Evolutionary conservation across 306 rosid genomes (phyloP), one percentile per base, ranked within the genome.

Genomic region (Abrus precatorius): DNA sequence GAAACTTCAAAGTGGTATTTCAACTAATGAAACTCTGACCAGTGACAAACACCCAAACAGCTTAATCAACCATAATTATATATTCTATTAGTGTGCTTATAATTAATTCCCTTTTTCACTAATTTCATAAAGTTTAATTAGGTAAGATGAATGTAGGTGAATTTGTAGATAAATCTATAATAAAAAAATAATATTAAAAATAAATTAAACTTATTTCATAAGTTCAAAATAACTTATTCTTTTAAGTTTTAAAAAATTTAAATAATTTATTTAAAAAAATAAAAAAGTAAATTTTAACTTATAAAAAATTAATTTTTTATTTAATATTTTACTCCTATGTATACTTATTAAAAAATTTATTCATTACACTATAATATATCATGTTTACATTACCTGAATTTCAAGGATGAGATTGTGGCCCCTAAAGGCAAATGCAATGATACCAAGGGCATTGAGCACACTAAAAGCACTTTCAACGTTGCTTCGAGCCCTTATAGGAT

Each of bases 321-420:
- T 20, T 20, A 20, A 20, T 20, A 20, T 20, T 20, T 20, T 20
- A 20, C 20, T 20, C 20, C 20, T 20, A 20, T 20, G 20, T 20
- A 20, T 20, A 20, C 20, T 20, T 20, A 20, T 20, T 20, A 20
- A 20, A 20, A 20, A 20, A 20, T 20, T 20, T 20, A 20, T 20
- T 20, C 20, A 20, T 20, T 20, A 77, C 1, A 3, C 2, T 53
- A 34, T 27, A 1, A 61, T 9, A 40, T 14, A 20, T 20, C 20
- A 20, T 13, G 29, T 3, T 11, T 3, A 64, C 38, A 6, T 4
- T 20, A 88, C 91, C 91, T 88, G 91, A 2, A 88, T 85, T 81
- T 85, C 89, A 63, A 88, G 91, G 74, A 88, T 64, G 72, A 88
- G 89, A 53, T 88, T 88, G 63, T 88, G 91, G 2, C 91, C 91